A percentile compares a stretch with the other conserved stretches of the same genome.
phyloP scores from a whole-genome alignment of 2,329 filamentous ascomycete genomes.

The Rhinocladiella similis region DNA sequence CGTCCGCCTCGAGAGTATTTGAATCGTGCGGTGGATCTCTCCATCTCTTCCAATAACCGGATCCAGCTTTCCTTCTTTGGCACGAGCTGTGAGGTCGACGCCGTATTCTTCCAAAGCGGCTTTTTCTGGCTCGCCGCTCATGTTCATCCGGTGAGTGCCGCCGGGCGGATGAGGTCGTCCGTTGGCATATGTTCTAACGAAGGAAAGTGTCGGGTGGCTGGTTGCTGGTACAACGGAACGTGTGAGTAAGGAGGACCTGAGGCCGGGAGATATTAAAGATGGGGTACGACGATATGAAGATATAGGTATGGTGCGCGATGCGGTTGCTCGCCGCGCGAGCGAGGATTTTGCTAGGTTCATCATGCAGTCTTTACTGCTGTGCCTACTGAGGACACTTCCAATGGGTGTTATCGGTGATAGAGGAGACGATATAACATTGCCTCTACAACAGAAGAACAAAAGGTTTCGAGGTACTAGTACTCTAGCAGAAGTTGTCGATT shows the following conservation, averaged over 20 bases:
- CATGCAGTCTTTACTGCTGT: constrained; percentile 1
- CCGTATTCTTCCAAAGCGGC: constrained; percentile 88
- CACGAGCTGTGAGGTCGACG: constrained; percentile 81
- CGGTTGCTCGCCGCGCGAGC: constrained; percentile 25
- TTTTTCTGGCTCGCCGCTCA: constrained; percentile 75
- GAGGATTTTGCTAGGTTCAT: constrained; percentile 26
- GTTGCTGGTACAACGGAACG: constrained; percentile 9
- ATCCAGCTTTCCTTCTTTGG: constrained; percentile 86
- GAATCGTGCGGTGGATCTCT: constrained; percentile 92
- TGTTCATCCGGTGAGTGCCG: constrained; percentile 90
- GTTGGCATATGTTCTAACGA: constrained; percentile 54
- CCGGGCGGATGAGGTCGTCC: constrained; percentile 73
- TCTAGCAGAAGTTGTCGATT: not conserved
- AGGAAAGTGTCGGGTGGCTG: not conserved
- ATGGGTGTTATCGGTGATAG: constrained; percentile 23
- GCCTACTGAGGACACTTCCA: constrained; percentile 4
- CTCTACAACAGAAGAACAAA: not conserved
- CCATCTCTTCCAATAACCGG: constrained; percentile 91
- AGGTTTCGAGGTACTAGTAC: not conserved
- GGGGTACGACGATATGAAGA: constrained; percentile 9
- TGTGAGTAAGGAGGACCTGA: constrained; percentile 1
- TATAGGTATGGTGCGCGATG: constrained; percentile 12
- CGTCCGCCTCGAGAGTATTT: constrained; percentile 85
- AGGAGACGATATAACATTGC: constrained; percentile 1
- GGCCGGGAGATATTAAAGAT: constrained; percentile 1